Evolutionary conservation across 2,329 filamentous ascomycete genomes (phyloP).

Genomic region (Beauveria scarabaeidicola): DNA sequence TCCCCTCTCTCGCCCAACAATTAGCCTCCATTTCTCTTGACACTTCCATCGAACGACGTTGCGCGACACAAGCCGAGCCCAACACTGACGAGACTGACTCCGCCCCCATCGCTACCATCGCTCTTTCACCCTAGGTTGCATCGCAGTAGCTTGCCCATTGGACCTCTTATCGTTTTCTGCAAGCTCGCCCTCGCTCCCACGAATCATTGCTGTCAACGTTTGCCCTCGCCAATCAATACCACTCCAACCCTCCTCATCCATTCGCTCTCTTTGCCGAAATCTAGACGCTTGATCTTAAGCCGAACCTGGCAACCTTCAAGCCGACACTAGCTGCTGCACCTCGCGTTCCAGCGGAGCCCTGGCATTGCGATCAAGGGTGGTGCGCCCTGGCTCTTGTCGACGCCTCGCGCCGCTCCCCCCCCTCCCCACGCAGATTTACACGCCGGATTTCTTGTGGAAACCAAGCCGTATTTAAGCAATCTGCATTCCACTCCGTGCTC

Average conservation of each 20-base stretch:
- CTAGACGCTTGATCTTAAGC: neutral
- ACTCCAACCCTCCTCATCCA: neutral
- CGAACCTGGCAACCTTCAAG: neutral
- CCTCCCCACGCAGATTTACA: neutral
- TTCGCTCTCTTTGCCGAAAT: neutral
- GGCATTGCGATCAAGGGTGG: conserved; percentile 18
- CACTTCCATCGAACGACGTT: neutral
- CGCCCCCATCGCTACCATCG: neutral
- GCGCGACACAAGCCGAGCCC: neutral
- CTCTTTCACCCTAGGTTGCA: neutral
- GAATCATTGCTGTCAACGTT: neutral
- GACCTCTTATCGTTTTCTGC: neutral
- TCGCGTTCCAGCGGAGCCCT: conserved; percentile 19
- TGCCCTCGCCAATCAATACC: neutral
- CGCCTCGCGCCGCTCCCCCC: conserved; percentile 5
- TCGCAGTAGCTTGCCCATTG: neutral
- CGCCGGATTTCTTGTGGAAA: neutral
- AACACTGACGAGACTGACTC: neutral
- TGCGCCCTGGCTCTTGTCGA: neutral
- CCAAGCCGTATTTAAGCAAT: conserved; percentile 4
- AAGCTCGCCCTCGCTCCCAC: neutral
- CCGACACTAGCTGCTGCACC: conserved; percentile 1
- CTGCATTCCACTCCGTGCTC: conserved; percentile 2
- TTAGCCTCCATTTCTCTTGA: neutral
- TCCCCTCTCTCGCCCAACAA: neutral